phyloP scores from a whole-genome alignment of 208 protist species.

The Angomonas ambiguus region DNA sequence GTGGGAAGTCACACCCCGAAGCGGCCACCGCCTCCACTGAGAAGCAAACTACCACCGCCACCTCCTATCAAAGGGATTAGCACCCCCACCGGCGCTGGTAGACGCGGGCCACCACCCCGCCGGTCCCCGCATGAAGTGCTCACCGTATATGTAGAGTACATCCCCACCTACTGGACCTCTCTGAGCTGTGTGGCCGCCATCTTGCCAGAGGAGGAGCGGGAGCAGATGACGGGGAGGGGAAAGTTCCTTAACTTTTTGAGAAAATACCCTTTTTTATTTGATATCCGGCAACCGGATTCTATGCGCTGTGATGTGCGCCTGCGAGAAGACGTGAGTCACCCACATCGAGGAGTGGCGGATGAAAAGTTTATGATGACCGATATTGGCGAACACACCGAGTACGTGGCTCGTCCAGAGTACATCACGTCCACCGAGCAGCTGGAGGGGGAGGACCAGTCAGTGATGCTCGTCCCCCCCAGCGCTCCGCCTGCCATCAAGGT shows the following conservation, averaged over 20 bases:
- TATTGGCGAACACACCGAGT: slow-evolving; percentile 62
- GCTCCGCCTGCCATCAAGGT: slow-evolving; percentile 77
- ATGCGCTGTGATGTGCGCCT: slow-evolving; percentile 56
- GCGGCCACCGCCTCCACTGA: slow-evolving; percentile 27
- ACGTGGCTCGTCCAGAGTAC: slow-evolving; percentile 71
- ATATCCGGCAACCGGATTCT: slow-evolving; percentile 34
- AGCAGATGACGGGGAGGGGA: slow-evolving; percentile 46
- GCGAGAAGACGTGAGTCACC: slow-evolving; percentile 66
- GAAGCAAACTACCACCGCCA: slow-evolving; percentile 17
- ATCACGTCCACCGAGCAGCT: slow-evolving; percentile 62
- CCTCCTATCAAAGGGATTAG: slow-evolving; percentile 17
- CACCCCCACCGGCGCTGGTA: neutral
- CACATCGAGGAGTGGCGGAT: slow-evolving; percentile 62
- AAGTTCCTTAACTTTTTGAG: slow-evolving; percentile 50
- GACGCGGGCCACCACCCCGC: slow-evolving; percentile 10
- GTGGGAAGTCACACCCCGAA: slow-evolving; percentile 8
- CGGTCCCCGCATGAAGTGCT: slow-evolving; percentile 74
- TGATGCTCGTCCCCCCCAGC: slow-evolving; percentile 37
- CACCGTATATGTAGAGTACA: slow-evolving; percentile 54
- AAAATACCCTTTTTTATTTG: slow-evolving; percentile 76
- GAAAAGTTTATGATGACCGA: slow-evolving; percentile 85
- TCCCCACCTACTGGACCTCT: slow-evolving; percentile 80
- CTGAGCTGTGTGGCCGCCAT: slow-evolving; percentile 64
- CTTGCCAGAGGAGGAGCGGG: slow-evolving; percentile 69
- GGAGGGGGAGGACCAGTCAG: slow-evolving; percentile 35